Conservation (phyloP, 2,329 filamentous ascomycete species). For the Knoxdaviesia proteae region DNA sequence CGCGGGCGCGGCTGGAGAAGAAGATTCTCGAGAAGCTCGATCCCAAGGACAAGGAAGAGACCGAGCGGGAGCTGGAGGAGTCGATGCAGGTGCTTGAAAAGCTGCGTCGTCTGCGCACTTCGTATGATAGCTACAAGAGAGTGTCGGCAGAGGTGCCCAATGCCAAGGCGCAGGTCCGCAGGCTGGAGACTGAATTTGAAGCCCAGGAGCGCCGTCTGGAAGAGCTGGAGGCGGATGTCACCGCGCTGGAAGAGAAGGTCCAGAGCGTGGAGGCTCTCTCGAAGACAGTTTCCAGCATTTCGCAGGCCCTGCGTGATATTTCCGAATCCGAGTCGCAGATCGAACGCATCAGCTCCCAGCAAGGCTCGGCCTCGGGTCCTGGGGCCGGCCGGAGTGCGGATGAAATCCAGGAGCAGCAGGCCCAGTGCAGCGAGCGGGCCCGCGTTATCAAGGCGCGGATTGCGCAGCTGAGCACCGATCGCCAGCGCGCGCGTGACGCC, state of each 20-base stretch:
- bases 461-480: conserved; percentile 44
- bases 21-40: conserved; percentile 45
- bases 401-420: conserved; percentile 63
- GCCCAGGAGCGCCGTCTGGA: conserved; percentile 40
- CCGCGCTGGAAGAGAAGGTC: conserved; percentile 41
- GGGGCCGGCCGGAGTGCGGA: conserved; percentile 26
- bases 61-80: conserved; percentile 38
- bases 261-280: conserved; percentile 55
- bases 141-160: conserved; percentile 51
- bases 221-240: conserved; percentile 44
- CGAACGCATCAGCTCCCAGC: conserved; percentile 51
- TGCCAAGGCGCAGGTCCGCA: conserved; percentile 40
- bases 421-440: conserved; percentile 43
- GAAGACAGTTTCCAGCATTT: conserved; percentile 58
- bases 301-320: conserved; percentile 52
- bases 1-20: conserved; percentile 37
- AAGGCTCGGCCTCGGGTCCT: conserved; percentile 36
- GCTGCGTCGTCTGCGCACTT: conserved; percentile 39
- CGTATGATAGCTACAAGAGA: conserved; percentile 56
- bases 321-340: conserved; percentile 52
- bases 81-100: conserved; percentile 28
- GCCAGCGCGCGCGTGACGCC: conserved; percentile 47
- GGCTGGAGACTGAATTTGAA: conserved; percentile 40
- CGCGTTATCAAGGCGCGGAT: conserved; percentile 42
- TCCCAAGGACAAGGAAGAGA: conserved; percentile 38